phyloP scores from a whole-genome alignment of 106 monocot species.

The Dioscorea dumetorum region DNA sequence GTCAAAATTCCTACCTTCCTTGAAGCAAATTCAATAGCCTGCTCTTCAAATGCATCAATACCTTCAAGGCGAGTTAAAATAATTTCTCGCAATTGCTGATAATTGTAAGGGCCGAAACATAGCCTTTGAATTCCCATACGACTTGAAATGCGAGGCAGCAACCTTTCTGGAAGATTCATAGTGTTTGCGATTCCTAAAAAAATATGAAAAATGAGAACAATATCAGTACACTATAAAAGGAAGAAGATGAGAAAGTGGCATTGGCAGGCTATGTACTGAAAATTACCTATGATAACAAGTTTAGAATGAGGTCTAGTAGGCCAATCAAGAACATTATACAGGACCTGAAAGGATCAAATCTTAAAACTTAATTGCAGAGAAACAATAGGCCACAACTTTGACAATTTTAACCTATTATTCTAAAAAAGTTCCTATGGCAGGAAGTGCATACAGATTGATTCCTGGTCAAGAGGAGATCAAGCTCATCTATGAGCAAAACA shows the following conservation, averaged over 20 bases:
- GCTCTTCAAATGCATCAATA: slow-evolving; percentile 76
- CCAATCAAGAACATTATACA: slow-evolving; percentile 98
- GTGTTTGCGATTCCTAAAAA: slow-evolving; percentile 85
- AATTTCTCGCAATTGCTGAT: slow-evolving; percentile 84
- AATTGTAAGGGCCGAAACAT: slow-evolving; percentile 89
- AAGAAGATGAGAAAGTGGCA: too few species aligned
- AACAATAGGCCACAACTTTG: too few species aligned
- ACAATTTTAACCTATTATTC: neutral
- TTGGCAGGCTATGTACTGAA: neutral
- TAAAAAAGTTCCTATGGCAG: neutral
- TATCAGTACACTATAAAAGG: too few species aligned
- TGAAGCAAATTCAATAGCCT: slow-evolving; percentile 90
- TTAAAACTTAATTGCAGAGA: neutral
- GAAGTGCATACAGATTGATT: slow-evolving; percentile 78
- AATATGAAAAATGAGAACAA: neutral
- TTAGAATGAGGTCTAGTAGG: slow-evolving; percentile 79
- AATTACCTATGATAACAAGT: slow-evolving; percentile 71
- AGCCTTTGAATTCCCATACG: slow-evolving; percentile 96
- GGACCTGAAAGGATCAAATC: slow-evolving; percentile 41
- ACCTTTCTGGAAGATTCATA: slow-evolving; percentile 95
- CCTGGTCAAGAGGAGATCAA: slow-evolving; percentile 98
- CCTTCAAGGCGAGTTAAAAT: slow-evolving; percentile 70
- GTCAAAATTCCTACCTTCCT: slow-evolving; percentile 52
- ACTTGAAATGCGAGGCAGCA: slow-evolving; percentile 91
- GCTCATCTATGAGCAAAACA: slow-evolving; percentile 88